phyloP scores from a whole-genome alignment of 1,284 basidiomycete genomes.

The Retiboletus fuscus region DNA sequence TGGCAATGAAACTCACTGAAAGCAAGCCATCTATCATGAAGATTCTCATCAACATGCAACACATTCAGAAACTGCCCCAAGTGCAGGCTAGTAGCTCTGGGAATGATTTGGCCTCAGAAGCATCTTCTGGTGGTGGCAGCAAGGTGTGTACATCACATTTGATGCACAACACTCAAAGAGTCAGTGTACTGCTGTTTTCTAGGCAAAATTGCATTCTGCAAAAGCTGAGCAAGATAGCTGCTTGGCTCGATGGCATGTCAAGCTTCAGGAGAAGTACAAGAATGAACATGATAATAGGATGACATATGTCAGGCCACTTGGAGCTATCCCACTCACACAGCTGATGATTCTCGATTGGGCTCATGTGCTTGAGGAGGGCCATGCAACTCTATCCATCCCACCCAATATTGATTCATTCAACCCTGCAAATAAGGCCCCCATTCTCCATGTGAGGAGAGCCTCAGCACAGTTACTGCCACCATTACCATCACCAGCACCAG shows the following conservation, averaged over 20 bases:
- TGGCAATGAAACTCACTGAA: constrained; percentile 20
- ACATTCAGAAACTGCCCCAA: constrained; percentile 32
- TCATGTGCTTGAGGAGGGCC: neutral
- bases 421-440: too few species aligned
- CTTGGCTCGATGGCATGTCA: constrained; percentile 10
- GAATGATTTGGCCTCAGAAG: neutral
- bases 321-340: neutral
- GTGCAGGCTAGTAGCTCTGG: neutral
- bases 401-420: constrained; percentile 26
- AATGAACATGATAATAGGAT: constrained; percentile 13
- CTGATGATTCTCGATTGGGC: too few species aligned
- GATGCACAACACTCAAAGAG: neutral
- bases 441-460: constrained; percentile 8
- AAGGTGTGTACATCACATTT: neutral
- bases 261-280: constrained; percentile 10
- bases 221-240: neutral
- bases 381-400: neutral
- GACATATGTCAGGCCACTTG: constrained; percentile 12
- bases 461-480: too few species aligned
- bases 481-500: neutral
- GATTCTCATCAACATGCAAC: too few species aligned
- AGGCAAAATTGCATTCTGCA: neutral
- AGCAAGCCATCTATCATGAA: neutral
- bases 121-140: neutral
- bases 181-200: neutral